Evolutionary conservation across 176 grass and related monocot species (phyloP).

Genomic region (Oryza rufipogon): DNA sequence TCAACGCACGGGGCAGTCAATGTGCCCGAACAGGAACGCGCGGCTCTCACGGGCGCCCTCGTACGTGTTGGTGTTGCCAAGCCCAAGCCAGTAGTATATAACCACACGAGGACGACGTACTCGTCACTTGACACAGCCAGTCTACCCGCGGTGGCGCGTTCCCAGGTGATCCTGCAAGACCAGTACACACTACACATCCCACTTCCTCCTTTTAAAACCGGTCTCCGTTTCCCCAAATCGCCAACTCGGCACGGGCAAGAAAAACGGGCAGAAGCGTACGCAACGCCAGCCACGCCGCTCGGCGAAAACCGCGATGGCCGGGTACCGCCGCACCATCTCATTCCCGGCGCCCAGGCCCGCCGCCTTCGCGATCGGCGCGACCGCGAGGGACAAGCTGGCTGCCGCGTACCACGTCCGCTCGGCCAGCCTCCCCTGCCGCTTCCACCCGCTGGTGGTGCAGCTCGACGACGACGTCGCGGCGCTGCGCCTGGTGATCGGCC

Average conservation of each 20-base stretch:
- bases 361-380: not conserved
- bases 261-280: too few species aligned
- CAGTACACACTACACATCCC: not conserved
- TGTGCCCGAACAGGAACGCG: slow-evolving; percentile 11
- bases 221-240: not conserved
- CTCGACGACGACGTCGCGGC: slow-evolving; percentile 74
- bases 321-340: slow-evolving; percentile 65
- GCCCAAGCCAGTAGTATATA: not conserved
- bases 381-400: slow-evolving; percentile 34
- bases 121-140: not conserved
- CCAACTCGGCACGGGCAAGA: slow-evolving; percentile 4
- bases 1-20: slow-evolving; percentile 35
- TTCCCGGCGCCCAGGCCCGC: slow-evolving; percentile 47
- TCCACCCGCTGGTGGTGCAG: slow-evolving; percentile 73
- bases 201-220: not conserved
- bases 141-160: slow-evolving; percentile 17
- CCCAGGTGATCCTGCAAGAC: not conserved
- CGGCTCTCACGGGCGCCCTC: not conserved
- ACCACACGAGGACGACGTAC: not conserved
- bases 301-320: slow-evolving; percentile 23
- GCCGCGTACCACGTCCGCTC: slow-evolving; percentile 65
- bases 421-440: slow-evolving; percentile 70
- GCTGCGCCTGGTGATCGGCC: slow-evolving; percentile 52
- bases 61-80: too few species aligned
- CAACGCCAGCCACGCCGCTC: not conserved